phyloP scores from a whole-genome alignment of 176 grass and related monocot species.

The Oryza glaberrima region DNA sequence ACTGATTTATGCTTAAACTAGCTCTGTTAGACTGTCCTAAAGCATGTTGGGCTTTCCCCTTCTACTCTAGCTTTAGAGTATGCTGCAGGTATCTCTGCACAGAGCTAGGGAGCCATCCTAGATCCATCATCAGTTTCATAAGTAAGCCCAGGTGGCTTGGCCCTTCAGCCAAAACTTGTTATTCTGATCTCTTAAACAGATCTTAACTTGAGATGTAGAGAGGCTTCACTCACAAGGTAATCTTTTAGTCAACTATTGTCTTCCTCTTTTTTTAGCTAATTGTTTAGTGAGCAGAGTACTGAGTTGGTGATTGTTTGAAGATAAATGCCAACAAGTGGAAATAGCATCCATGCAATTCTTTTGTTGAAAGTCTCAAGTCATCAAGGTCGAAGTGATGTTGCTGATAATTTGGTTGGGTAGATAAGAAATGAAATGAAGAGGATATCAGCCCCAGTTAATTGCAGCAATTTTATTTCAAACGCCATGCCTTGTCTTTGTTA shows the following conservation, averaged over 20 bases:
- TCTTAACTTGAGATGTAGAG: constrained; percentile 32
- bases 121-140: constrained; percentile 30
- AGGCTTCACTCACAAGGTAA: constrained; percentile 21
- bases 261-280: background rate
- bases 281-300: constrained; percentile 26
- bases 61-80: constrained; percentile 11
- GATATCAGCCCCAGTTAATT: background rate
- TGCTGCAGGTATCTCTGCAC: constrained; percentile 14
- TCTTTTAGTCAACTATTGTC: constrained; percentile 27
- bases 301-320: constrained; percentile 45
- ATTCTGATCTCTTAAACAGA: constrained; percentile 10
- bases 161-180: constrained; percentile 28
- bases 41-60: constrained; percentile 4
- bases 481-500: background rate
- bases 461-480: constrained; percentile 18
- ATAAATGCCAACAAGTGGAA: constrained; percentile 3
- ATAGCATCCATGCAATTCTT: constrained; percentile 25
- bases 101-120: constrained; percentile 12
- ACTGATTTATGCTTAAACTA: background rate
- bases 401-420: constrained; percentile 38
- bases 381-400: constrained; percentile 15
- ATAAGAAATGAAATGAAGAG: constrained; percentile 15
- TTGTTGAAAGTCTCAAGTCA: background rate
- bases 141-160: constrained; percentile 23
- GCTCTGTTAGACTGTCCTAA: background rate